Percentiles rank a stretch among this genome's conserved stretches.
phyloP scores from a whole-genome alignment of 2,329 filamentous ascomycete species.

The Aureobasidium sp. region DNA sequence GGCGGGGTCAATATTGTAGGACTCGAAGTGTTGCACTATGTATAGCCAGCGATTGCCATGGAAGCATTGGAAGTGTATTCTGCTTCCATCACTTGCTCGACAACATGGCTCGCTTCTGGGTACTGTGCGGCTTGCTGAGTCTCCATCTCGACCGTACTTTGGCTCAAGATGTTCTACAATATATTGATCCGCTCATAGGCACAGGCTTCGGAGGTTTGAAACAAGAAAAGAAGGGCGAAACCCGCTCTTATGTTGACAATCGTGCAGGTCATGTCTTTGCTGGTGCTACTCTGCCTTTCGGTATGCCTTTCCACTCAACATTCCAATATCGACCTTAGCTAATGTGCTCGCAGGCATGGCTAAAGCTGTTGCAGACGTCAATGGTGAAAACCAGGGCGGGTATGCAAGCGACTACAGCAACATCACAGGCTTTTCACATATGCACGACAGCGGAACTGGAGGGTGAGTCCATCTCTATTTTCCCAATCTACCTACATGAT shows the following conservation, averaged over 20 bases:
- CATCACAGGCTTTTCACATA: slow-evolving; percentile 39
- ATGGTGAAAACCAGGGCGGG: slow-evolving; percentile 49
- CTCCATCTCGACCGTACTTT: background rate
- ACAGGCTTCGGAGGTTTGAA: slow-evolving; percentile 33
- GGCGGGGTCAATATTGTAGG: background rate
- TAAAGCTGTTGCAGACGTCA: slow-evolving; percentile 42
- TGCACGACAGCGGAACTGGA: slow-evolving; percentile 48
- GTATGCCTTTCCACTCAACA: slow-evolving; percentile 15
- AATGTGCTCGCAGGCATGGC: slow-evolving; percentile 30
- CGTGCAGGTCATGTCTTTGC: slow-evolving; percentile 39
- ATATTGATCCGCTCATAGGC: slow-evolving; percentile 40
- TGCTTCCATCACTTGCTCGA: background rate
- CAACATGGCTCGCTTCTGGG: background rate
- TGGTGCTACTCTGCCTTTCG: slow-evolving; percentile 41
- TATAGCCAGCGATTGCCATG: background rate
- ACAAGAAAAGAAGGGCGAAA: slow-evolving; percentile 16
- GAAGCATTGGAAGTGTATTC: background rate
- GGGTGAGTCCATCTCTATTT: slow-evolving; percentile 20
- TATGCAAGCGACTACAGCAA: slow-evolving; percentile 43
- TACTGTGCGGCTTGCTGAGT: background rate
- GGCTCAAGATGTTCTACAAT: slow-evolving; percentile 26
- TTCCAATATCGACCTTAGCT: background rate
- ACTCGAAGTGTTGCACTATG: background rate
- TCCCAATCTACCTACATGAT: background rate
- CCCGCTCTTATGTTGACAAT: slow-evolving; percentile 11